Evolutionary conservation across 352 stramenopile species (phyloP).

Genomic region (Phytopythium aichiense): DNA sequence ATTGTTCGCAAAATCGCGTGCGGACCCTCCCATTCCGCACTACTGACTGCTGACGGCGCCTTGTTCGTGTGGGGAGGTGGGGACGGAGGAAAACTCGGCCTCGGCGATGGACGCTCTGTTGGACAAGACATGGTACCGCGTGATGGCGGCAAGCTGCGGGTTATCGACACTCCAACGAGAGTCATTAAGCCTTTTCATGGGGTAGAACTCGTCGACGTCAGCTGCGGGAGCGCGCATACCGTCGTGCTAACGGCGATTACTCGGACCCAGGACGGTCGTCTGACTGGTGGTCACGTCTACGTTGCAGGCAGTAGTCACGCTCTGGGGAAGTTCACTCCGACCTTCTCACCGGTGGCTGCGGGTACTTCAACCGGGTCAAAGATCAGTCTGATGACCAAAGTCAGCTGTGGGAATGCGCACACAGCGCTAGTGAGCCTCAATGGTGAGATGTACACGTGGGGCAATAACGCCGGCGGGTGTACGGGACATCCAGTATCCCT

Average conservation of each 20-base stretch:
- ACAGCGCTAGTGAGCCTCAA: constrained; percentile 56
- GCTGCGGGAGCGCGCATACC: constrained; percentile 62
- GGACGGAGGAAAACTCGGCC: constrained; percentile 64
- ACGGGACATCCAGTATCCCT: constrained; percentile 45
- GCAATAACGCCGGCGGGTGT: constrained; percentile 62
- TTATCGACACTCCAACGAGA: constrained; percentile 34
- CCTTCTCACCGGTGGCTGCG: constrained; percentile 31
- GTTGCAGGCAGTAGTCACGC: constrained; percentile 68
- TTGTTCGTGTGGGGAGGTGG: constrained; percentile 76
- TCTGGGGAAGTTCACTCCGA: constrained; percentile 53
- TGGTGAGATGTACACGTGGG: constrained; percentile 74
- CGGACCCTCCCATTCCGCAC: constrained; percentile 69
- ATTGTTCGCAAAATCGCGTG: constrained; percentile 67
- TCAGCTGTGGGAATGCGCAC: constrained; percentile 66
- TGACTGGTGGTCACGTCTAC: constrained; percentile 29
- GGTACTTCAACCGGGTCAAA: constrained; percentile 11
- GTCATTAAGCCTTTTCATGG: constrained; percentile 33
- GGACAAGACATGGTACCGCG: constrained; percentile 57
- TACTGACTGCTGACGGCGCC: constrained; percentile 47
- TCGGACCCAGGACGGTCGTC: constrained; percentile 7
- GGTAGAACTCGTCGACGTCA: constrained; percentile 61
- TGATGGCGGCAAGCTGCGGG: constrained; percentile 38
- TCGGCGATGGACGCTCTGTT: constrained; percentile 60
- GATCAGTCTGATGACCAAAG: constrained; percentile 24
- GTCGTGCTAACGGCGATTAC: constrained; percentile 36